These are phyloP conservation scores for Arctium lappa DNA, from an alignment of 129 eudicot species.

Conservation along the genomic window DNA sequence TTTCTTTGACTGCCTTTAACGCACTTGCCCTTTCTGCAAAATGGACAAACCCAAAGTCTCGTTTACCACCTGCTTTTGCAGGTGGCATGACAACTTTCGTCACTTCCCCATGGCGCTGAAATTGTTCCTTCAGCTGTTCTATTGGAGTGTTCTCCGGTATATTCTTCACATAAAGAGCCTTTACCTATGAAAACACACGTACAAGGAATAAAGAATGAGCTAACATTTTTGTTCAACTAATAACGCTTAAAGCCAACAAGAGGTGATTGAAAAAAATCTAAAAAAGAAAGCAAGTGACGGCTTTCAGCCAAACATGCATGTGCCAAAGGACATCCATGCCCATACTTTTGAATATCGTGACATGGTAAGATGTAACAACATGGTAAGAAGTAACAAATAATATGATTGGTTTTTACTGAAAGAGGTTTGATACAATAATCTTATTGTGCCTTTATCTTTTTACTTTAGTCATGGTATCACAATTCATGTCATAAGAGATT, in stretches of 20 bases:
- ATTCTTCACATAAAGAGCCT: conserved; percentile 94
- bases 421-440: not conserved
- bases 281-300: not conserved
- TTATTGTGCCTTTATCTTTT: not conserved
- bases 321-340: not conserved
- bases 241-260: not conserved
- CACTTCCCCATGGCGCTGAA: conserved; percentile 93
- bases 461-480: not conserved
- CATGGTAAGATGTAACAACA: too few species aligned
- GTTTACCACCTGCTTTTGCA: conserved; percentile 84
- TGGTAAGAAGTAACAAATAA: not conserved
- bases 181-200: conserved; percentile 50
- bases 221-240: not conserved
- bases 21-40: conserved; percentile 98
- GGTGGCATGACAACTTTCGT: conserved; percentile 96
- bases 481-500: not conserved
- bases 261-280: not conserved
- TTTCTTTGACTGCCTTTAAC: conserved; percentile 74
- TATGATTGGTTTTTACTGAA: not conserved
- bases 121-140: conserved; percentile 81
- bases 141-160: conserved; percentile 85
- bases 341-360: not conserved
- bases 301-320: not conserved
- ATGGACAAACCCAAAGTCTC: conserved; percentile 94
- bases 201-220: not conserved